Base-by-base conservation (phyloP, 345 rosid species). In the Punica granatum region DNA sequence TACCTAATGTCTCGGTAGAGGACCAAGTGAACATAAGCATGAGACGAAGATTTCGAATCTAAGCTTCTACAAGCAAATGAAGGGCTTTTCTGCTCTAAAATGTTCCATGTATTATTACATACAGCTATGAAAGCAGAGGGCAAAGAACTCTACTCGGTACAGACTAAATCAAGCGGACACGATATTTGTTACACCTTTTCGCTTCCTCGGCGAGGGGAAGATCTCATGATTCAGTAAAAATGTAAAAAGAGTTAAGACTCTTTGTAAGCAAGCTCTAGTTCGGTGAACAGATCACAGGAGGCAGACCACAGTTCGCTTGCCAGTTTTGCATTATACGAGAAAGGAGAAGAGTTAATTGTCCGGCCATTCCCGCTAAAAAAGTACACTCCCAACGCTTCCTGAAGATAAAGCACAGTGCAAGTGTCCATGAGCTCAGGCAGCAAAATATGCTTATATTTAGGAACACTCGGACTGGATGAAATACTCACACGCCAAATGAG, bases 311-410 rank as follows among this genome's bases (percentile, higher is more conserved):
- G 86, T 71, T 85, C 80, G 69, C 71, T 78, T 3, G 88, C 89
- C 46, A 87, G 84, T 73, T 60, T 78, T 7, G 61, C 62, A n/a
- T 83, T 69, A 26, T 64, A 59, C 16, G 97, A 89, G 77, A 80
- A 64, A 6, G 65, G 48, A 6, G 97, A 87, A 19, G 97, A 86
- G 48, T 72, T 64, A 8, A 91, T 56, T 33, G 77, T 84, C 73
- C 84, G 77, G 28, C 97, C 96, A 11, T 83, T 79, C 51, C 96
- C 97, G 65, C 99, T 97, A 68, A 89, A 91, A 78, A 84, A 89
- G 74, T 86, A 86, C 36, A 71, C 78, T 65, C 90, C 90, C n/a
- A 96, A 89, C 42, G 61, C 70, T 73, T 83, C 90, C 98, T 89
- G 86, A 72, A 71, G 6, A 63, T 19, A 63, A n/a, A 33, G 18